These are phyloP conservation scores for Oidiodendron maius DNA, from an alignment of 495 filamentous ascomycete species.

Conservation along the genomic window DNA sequence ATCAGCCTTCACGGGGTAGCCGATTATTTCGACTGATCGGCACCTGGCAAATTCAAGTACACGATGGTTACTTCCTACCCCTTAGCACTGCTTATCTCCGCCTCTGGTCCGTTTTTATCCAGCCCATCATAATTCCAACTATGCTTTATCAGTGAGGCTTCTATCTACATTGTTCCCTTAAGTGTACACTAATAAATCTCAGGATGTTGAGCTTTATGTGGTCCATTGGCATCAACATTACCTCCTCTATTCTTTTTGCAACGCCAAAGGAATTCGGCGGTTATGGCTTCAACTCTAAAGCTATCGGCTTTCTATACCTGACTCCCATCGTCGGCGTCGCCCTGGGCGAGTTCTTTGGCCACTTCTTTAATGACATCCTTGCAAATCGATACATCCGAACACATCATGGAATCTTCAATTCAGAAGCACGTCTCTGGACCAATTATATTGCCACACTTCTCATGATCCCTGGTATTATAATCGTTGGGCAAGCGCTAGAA, in stretches of 20 bases:
- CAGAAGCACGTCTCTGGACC: conserved; percentile 43
- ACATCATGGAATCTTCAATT: conserved; percentile 38
- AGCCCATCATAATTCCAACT: conserved; percentile 35
- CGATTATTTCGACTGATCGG: too few relatives aligned
- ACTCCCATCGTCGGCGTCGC: conserved; percentile 38
- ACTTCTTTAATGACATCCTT: conserved; percentile 47
- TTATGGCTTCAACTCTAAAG: neutral
- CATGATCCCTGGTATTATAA: conserved; percentile 38
- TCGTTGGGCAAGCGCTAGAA: too few relatives aligned
- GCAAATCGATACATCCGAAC: conserved; percentile 31
- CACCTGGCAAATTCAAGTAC: too few relatives aligned
- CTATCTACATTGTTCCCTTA: too few relatives aligned
- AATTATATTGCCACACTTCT: conserved; percentile 36
- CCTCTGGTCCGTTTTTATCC: conserved; percentile 35
- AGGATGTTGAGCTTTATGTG: conserved; percentile 42
- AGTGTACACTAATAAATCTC: neutral
- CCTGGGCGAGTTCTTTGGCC: conserved; percentile 41
- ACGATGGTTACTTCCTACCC: too few relatives aligned
- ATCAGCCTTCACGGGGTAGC: too few relatives aligned
- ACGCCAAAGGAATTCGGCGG: conserved; percentile 13
- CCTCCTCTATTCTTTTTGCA: conserved; percentile 39
- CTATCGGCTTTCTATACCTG: conserved; percentile 43
- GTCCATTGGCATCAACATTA: conserved; percentile 49
- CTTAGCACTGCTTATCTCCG: too few relatives aligned
- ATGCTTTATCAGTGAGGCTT: conserved; percentile 35